A percentile compares a stretch with the other conserved stretches of the same genome.
phyloP scores from a whole-genome alignment of 176 grass and related monocot species.

The Avena insularis region DNA sequence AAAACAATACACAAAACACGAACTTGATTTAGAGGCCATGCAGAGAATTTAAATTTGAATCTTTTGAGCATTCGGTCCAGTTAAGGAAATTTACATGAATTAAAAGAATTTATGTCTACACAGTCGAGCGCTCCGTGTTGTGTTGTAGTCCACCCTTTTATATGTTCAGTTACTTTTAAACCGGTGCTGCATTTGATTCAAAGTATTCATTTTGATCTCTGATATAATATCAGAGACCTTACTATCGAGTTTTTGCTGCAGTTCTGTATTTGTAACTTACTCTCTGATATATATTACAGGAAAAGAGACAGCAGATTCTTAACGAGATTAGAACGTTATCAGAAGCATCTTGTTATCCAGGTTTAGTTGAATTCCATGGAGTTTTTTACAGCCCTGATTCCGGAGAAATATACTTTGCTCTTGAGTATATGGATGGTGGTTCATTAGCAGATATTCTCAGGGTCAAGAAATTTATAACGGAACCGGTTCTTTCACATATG shows the following conservation, averaged over 20 bases:
- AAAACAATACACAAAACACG: background rate
- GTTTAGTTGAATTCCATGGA: slow-evolving; percentile 93
- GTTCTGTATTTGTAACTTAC: slow-evolving; percentile 55
- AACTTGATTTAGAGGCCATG: background rate
- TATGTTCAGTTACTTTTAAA: background rate
- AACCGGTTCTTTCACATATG: slow-evolving; percentile 79
- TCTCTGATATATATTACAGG: slow-evolving; percentile 64
- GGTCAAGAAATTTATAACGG: slow-evolving; percentile 79
- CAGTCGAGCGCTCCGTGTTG: background rate
- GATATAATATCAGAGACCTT: slow-evolving; percentile 67
- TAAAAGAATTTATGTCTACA: background rate
- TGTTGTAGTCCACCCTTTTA: background rate
- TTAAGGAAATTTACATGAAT: background rate
- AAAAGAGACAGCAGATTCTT: slow-evolving; percentile 86
- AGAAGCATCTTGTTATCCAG: slow-evolving; percentile 75
- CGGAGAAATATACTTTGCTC: slow-evolving; percentile 89
- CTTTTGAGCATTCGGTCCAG: background rate
- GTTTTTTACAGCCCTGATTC: slow-evolving; percentile 89
- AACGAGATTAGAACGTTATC: slow-evolving; percentile 95
- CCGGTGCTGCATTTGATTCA: slow-evolving; percentile 31
- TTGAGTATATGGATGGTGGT: slow-evolving; percentile 99
- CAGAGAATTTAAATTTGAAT: background rate
- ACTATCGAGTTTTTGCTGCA: slow-evolving; percentile 52
- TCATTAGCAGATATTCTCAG: slow-evolving; percentile 88
- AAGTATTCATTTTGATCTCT: slow-evolving; percentile 36